Evolutionary conservation across 2,329 filamentous ascomycete species (phyloP).

Genomic region (Capronia coronata): DNA sequence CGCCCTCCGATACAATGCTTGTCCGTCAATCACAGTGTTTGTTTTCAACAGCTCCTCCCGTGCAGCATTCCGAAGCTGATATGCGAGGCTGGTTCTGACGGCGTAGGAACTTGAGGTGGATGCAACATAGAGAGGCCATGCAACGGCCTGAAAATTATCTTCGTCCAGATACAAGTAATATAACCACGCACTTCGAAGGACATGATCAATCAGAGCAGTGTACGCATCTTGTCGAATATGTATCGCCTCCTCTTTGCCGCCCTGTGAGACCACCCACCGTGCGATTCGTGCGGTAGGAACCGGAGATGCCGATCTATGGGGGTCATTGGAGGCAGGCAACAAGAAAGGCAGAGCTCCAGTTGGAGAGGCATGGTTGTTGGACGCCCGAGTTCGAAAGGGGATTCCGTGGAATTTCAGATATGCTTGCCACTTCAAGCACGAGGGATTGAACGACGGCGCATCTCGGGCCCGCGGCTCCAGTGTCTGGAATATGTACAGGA

Average conservation of each 20-base stretch:
- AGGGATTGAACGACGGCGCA: conserved; percentile 79
- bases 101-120: conserved; percentile 54
- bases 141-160: conserved; percentile 58
- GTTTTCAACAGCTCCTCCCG: conserved; percentile 64
- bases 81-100: conserved; percentile 57
- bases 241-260: conserved; percentile 44
- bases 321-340: conserved; percentile 45
- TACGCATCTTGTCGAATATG: conserved; percentile 65
- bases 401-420: conserved; percentile 73
- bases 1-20: conserved; percentile 55
- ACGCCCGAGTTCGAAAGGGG: conserved; percentile 59
- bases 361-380: conserved; percentile 89
- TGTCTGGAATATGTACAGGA: conserved; percentile 71
- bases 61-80: conserved; percentile 67
- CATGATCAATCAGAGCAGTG: conserved; percentile 65
- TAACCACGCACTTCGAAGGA: conserved; percentile 82
- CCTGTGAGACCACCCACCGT: conserved; percentile 51
- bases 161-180: conserved; percentile 73
- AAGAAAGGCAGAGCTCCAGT: conserved; percentile 84
- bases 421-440: conserved; percentile 94
- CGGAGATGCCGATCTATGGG: conserved; percentile 34
- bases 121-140: conserved; percentile 63
- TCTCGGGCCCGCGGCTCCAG: conserved; percentile 50
- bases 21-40: conserved; percentile 48
- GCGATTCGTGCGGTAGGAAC: conserved; percentile 61